Conservation (phyloP, 257 asterid species). For the Solanum tacnaense region DNA sequence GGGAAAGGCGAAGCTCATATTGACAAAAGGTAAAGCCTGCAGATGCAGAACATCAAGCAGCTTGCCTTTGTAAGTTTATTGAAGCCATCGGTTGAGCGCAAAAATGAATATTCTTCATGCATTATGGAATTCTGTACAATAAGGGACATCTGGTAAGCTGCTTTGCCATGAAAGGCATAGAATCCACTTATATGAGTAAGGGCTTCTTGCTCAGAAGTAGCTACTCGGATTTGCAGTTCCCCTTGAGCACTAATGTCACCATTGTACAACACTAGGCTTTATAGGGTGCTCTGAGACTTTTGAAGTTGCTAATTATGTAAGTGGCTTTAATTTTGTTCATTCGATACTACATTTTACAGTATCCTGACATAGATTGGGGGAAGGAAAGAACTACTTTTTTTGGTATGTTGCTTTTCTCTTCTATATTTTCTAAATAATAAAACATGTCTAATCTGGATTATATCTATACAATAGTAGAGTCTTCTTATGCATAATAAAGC, state of each 20-base stretch:
- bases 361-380: neutral
- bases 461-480: neutral
- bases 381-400: neutral
- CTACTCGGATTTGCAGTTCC: neutral
- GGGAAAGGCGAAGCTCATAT: neutral
- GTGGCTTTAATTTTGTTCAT: neutral
- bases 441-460: neutral
- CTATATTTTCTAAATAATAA: neutral
- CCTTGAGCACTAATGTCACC: neutral
- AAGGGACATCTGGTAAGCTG: neutral
- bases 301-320: neutral
- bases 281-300: neutral
- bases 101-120: neutral
- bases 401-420: neutral
- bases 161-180: neutral
- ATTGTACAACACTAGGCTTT: neutral
- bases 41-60: neutral
- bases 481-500: neutral
- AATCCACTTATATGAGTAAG: neutral
- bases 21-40: neutral
- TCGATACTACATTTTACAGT: neutral
- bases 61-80: neutral
- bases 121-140: neutral
- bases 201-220: neutral
- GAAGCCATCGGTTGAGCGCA: neutral